These are phyloP conservation scores for Chaetomiaceae sp. DNA, from an alignment of 2,329 filamentous ascomycete genomes.

Conservation along the genomic window DNA sequence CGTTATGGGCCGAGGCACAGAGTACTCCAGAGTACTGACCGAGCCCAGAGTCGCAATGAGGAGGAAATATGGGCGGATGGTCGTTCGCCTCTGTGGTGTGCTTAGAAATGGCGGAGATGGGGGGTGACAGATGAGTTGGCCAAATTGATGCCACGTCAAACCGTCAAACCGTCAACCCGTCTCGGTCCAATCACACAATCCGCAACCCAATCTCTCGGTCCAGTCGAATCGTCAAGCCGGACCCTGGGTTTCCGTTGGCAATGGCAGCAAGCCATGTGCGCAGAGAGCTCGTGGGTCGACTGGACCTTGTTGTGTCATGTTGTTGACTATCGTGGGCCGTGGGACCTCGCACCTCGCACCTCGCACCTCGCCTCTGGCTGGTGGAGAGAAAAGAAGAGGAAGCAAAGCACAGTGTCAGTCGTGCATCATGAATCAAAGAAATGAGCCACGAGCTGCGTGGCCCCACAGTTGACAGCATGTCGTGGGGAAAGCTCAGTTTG, in stretches of 20 bases:
- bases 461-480: not conserved
- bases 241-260: slow-evolving; percentile 17
- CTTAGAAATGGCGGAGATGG: not conserved
- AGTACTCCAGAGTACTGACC: no score
- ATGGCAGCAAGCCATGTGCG: slow-evolving; percentile 15
- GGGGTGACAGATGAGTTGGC: slow-evolving; percentile 23
- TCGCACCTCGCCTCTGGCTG: not conserved
- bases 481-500: not conserved
- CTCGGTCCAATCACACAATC: no score
- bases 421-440: not conserved
- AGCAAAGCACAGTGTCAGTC: not conserved
- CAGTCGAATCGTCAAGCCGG: slow-evolving; percentile 4
- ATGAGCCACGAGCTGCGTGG: not conserved
- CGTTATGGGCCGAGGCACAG: no score
- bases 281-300: not conserved
- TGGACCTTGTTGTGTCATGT: not conserved
- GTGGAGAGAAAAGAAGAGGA: not conserved
- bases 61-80: no score
- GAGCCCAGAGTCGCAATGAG: no score
- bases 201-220: slow-evolving; percentile 19
- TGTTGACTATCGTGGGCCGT: not conserved
- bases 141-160: slow-evolving; percentile 27
- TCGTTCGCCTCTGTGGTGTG: not conserved
- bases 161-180: no score
- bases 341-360: not conserved